Percentiles rank a stretch among this genome's conserved stretches.
phyloP scores from a whole-genome alignment of 768 basidiomycete species.

The Kwoniella sp. region DNA sequence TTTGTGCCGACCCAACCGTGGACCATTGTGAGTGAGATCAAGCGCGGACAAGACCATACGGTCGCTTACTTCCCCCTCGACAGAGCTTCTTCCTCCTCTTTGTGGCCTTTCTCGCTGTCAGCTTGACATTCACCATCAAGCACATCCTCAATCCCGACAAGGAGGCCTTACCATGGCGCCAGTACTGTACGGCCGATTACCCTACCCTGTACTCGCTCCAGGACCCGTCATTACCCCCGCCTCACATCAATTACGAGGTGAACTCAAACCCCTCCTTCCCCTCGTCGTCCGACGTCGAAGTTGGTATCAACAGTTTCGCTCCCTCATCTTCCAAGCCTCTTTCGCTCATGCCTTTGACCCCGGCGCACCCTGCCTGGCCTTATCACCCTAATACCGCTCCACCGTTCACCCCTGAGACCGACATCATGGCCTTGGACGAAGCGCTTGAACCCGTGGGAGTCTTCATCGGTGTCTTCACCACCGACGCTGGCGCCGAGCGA shows the following conservation, averaged over 20 bases:
- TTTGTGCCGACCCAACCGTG: conserved; percentile 34
- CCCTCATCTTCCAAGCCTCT: conserved; percentile 27
- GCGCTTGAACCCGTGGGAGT: conserved; percentile 81
- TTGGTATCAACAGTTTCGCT: conserved; percentile 52
- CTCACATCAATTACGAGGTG: conserved; percentile 49
- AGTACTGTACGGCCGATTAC: conserved; percentile 69
- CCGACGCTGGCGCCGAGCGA: conserved; percentile 77
- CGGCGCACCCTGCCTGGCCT: conserved; percentile 34
- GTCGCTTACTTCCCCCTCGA: neutral
- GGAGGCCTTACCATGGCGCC: conserved; percentile 86
- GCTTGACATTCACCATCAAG: conserved; percentile 79
- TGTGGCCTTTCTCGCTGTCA: conserved; percentile 73
- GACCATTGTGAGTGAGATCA: conserved; percentile 29
- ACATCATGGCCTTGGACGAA: conserved; percentile 55
- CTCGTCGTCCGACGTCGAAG: conserved; percentile 1
- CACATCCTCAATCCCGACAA: conserved; percentile 95
- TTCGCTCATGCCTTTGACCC: conserved; percentile 44
- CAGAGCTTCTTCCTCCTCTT: conserved; percentile 64
- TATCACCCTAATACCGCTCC: conserved; percentile 23
- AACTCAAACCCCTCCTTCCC: conserved; percentile 24
- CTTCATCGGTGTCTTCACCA: conserved; percentile 83
- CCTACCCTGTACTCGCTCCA: conserved; percentile 44
- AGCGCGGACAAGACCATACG: no score
- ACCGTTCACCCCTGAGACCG: conserved; percentile 20
- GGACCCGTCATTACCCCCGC: conserved; percentile 27